A percentile compares a stretch with the other conserved stretches of the same genome.
These are phyloP conservation scores for Aspergillus quadricinctus DNA, from an alignment of 2,329 filamentous ascomycete species.

Conservation along the genomic window DNA sequence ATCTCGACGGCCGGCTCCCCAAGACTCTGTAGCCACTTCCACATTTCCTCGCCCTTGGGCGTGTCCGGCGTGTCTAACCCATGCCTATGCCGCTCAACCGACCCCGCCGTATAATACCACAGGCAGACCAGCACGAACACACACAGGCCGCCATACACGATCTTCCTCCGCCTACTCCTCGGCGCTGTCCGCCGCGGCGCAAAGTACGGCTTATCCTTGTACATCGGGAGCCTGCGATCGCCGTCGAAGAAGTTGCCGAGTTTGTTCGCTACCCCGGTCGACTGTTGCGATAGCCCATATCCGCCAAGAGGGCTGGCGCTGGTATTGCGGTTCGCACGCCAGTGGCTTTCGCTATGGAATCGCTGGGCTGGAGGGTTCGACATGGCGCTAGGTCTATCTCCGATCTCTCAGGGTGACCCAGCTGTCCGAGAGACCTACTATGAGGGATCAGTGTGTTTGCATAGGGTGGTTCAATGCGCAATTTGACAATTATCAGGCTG, in stretches of 20 bases:
- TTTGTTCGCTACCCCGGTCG: conserved; percentile 55
- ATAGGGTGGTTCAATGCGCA: background rate
- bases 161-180: conserved; percentile 61
- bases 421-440: background rate
- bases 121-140: conserved; percentile 55
- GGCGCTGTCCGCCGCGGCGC: conserved; percentile 51
- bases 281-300: conserved; percentile 29
- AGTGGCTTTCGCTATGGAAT: conserved; percentile 59
- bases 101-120: conserved; percentile 56
- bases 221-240: conserved; percentile 75
- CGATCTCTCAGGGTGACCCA: background rate
- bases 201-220: conserved; percentile 95
- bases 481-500: background rate
- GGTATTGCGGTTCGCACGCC: conserved; percentile 51
- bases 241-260: conserved; percentile 62
- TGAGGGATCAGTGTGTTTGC: background rate
- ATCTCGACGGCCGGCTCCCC: conserved; percentile 36
- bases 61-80: conserved; percentile 19
- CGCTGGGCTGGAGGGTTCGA: conserved; percentile 62
- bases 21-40: conserved; percentile 55
- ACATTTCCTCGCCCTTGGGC: conserved; percentile 42
- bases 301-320: conserved; percentile 40
- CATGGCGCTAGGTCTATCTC: conserved; percentile 55
- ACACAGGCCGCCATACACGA: conserved; percentile 52
- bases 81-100: conserved; percentile 12